Conservation (phyloP, 1,284 basidiomycete genomes). For the Sutorius eximius region DNA sequence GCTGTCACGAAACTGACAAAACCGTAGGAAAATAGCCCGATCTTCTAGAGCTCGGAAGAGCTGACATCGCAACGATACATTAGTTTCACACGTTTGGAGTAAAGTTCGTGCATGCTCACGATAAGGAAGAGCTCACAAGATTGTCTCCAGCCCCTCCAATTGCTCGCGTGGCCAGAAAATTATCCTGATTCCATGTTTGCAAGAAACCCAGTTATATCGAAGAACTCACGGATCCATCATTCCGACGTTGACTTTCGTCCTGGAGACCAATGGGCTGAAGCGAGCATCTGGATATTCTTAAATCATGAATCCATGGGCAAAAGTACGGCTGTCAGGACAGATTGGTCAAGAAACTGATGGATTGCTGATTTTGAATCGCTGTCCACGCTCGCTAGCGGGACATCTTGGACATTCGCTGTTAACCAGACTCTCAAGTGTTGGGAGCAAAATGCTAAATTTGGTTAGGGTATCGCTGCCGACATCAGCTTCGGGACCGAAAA, state of each 20-base stretch:
- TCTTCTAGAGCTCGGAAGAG: conserved; percentile 2
- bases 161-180: not conserved
- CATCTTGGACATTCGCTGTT: not conserved
- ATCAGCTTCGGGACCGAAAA: not conserved
- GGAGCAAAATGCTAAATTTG: not conserved
- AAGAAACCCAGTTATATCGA: not conserved
- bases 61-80: not conserved
- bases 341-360: not conserved
- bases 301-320: not conserved
- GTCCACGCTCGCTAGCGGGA: not conserved
- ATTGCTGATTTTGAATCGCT: not conserved
- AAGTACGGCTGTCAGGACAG: not conserved
- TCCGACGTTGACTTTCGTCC: not conserved
- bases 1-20: conserved; percentile 14
- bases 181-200: not conserved
- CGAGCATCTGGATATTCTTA: not conserved
- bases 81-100: not conserved
- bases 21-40: conserved; percentile 11
- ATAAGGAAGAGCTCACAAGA: not conserved
- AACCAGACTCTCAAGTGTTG: not conserved
- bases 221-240: not conserved
- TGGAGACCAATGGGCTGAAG: not conserved
- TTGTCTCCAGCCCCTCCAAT: not conserved
- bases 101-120: not conserved
- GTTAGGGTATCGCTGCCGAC: not conserved